Conservation (phyloP, 2,329 filamentous ascomycete genomes). For the Paramyrothecium sp. region DNA sequence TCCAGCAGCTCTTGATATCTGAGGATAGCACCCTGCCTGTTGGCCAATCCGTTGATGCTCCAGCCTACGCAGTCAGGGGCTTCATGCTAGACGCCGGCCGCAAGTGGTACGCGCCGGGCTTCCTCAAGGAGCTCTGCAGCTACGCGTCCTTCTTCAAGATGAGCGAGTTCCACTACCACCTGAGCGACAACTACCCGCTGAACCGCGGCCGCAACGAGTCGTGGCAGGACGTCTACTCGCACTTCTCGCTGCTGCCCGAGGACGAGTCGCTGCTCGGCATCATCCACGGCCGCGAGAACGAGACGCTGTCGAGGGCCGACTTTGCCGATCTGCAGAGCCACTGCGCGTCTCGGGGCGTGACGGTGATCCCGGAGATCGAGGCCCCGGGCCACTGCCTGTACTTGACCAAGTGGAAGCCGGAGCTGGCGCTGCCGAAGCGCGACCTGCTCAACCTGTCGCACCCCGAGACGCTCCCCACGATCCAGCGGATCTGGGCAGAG, state of each 20-base stretch:
- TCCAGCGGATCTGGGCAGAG: slow-evolving; percentile 48
- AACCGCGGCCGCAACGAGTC: slow-evolving; percentile 36
- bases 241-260: slow-evolving; percentile 47
- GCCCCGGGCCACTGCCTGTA: slow-evolving; percentile 49
- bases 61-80: slow-evolving; percentile 41
- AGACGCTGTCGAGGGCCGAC: slow-evolving; percentile 38
- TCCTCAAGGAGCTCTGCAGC: slow-evolving; percentile 51
- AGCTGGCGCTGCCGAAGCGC: slow-evolving; percentile 40
- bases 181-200: slow-evolving; percentile 47
- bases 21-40: slow-evolving; percentile 24
- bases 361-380: slow-evolving; percentile 53
- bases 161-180: slow-evolving; percentile 47
- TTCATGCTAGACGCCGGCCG: slow-evolving; percentile 49
- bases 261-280: slow-evolving; percentile 34
- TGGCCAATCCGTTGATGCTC: slow-evolving; percentile 32
- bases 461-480: slow-evolving; percentile 47
- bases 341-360: slow-evolving; percentile 48
- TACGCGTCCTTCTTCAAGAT: slow-evolving; percentile 57
- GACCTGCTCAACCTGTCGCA: slow-evolving; percentile 49
- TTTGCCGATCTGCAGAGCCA: slow-evolving; percentile 47
- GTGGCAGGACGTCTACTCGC: slow-evolving; percentile 44
- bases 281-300: slow-evolving; percentile 35
- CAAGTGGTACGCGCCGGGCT: slow-evolving; percentile 54
- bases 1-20: slow-evolving; percentile 36
- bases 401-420: slow-evolving; percentile 53